These are phyloP conservation scores for Carnegiea gigantea DNA, from an alignment of 179 eudicot species.

Conservation along the genomic window DNA sequence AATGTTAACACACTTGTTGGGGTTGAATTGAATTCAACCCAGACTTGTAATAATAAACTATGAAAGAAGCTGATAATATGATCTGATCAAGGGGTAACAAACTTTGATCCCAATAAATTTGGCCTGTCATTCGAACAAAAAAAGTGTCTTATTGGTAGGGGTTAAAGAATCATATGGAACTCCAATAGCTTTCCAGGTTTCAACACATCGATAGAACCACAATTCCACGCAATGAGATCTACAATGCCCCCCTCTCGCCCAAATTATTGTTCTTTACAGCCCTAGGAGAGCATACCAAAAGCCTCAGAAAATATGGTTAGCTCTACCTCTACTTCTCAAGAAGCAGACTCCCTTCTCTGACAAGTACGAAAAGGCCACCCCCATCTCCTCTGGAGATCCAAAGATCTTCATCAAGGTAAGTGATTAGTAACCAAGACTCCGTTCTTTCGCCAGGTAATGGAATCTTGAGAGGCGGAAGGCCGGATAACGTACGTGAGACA, in stretches of 20 bases:
- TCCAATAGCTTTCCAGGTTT: background rate
- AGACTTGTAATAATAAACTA: too few species aligned
- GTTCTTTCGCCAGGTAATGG: slow-evolving; percentile 76
- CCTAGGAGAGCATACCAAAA: slow-evolving; percentile 10
- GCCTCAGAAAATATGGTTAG: background rate
- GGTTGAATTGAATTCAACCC: background rate
- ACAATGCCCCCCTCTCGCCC: background rate
- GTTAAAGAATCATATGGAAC: background rate
- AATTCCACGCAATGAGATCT: background rate
- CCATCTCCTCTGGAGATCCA: slow-evolving; percentile 97
- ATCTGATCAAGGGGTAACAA: background rate
- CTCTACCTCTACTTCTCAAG: slow-evolving; percentile 41
- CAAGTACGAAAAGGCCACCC: slow-evolving; percentile 92
- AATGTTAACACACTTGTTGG: too few species aligned
- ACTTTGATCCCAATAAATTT: background rate
- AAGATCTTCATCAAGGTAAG: slow-evolving; percentile 86
- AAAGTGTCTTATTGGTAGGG: background rate
- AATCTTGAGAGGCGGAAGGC: slow-evolving; percentile 65
- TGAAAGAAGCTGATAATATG: background rate
- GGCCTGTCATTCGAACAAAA: background rate
- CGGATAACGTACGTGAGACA: slow-evolving; percentile 52
- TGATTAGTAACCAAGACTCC: slow-evolving; percentile 72
- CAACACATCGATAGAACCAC: background rate
- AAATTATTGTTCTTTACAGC: slow-evolving; percentile 24
- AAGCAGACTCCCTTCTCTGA: slow-evolving; percentile 87